These are phyloP conservation scores for Cyberlindnera mycetangii DNA, from an alignment of 805 yeast species.

Conservation along the genomic window DNA sequence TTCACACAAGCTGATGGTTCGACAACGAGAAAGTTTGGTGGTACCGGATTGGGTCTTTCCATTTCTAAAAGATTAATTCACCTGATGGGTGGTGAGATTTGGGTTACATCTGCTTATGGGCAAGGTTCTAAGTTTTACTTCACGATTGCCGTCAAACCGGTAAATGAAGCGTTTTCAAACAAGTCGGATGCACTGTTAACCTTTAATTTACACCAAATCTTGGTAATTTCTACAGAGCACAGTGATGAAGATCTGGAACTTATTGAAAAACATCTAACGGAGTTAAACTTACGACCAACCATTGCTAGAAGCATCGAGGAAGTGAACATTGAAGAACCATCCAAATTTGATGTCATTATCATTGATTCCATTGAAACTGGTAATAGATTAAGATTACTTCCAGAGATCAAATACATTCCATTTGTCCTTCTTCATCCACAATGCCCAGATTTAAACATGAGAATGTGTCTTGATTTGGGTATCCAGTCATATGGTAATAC, in stretches of 20 bases:
- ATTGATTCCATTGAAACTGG: conserved; percentile 80
- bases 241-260: conserved; percentile 44
- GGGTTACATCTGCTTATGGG: conserved; percentile 86
- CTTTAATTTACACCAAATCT: conserved; percentile 64
- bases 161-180: conserved; percentile 54
- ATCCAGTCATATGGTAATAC: conserved; percentile 86
- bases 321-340: conserved; percentile 49
- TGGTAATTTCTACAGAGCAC: conserved; percentile 69
- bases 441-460: conserved; percentile 73
- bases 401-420: conserved; percentile 83
- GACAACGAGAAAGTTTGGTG: conserved; percentile 88
- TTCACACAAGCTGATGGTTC: conserved; percentile 95
- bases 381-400: conserved; percentile 58
- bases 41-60: conserved; percentile 86
- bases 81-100: conserved; percentile 90
- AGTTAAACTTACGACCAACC: conserved; percentile 59
- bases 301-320: conserved; percentile 47
- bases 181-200: conserved; percentile 69
- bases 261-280: conserved; percentile 47
- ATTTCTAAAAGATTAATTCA: conserved; percentile 85
- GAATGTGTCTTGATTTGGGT: conserved; percentile 80
- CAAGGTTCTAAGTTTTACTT: conserved; percentile 81
- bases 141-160: conserved; percentile 76
- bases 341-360: conserved; percentile 76
- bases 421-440: conserved; percentile 75